These are phyloP conservation scores for Acanthochlamys bracteata DNA, from an alignment of 106 monocot genomes.

Conservation along the genomic window DNA sequence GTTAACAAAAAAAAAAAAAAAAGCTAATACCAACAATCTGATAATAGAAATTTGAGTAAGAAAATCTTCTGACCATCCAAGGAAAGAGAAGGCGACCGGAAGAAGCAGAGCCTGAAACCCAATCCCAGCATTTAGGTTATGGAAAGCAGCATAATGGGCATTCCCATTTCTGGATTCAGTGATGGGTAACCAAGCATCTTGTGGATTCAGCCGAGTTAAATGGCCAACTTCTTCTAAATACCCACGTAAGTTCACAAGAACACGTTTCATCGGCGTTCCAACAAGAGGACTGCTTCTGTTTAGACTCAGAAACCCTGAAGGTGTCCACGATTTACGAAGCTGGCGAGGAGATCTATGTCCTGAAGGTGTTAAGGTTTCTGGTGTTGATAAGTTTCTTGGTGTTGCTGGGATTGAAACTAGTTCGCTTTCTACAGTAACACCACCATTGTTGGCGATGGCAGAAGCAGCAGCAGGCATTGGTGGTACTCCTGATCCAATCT, in stretches of 20 bases:
- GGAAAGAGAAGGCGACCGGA: constrained; percentile 81
- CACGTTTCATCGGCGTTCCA: constrained; percentile 66
- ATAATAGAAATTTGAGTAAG: no score
- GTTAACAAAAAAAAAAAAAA: no score
- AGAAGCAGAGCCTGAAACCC: constrained; percentile 94
- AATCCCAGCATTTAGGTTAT: constrained; percentile 84
- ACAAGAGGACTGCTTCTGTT: constrained; percentile 13
- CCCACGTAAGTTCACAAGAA: constrained; percentile 63
- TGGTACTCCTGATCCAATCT: no score
- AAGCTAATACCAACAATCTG: no score
- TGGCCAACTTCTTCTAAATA: constrained; percentile 96
- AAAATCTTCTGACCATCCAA: constrained; percentile 87
- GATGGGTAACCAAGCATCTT: constrained; percentile 95
- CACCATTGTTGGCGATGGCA: no score
- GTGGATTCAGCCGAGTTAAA: constrained; percentile 90
- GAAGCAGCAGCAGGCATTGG: no score
- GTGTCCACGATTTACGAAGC: constrained; percentile 42
- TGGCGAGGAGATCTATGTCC: constrained; percentile 24
- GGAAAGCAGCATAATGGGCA: constrained; percentile 91
- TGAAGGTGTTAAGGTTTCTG: constrained; percentile 41
- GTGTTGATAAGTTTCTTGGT: constrained; percentile 44
- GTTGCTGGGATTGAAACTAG: constrained; percentile 88
- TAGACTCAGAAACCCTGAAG: constrained; percentile 48
- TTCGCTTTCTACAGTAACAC: no score
- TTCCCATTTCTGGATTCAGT: constrained; percentile 90